Base-by-base conservation (phyloP, 805 yeast genomes). In the Kodamaea sagamina region DNA sequence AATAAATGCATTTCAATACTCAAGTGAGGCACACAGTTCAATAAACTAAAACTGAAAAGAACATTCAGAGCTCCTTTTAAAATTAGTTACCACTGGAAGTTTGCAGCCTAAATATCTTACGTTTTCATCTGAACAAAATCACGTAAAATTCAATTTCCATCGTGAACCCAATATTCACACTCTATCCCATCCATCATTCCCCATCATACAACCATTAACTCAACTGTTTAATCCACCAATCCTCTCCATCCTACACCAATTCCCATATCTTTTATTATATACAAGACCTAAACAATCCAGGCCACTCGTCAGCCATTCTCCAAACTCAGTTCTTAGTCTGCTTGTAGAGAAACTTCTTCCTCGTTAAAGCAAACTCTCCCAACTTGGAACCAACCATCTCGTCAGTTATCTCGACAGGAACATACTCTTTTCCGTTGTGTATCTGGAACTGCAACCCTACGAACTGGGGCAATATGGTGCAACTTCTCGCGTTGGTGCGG, bases 361-460 rank as follows among this genome's bases (percentile, higher is more conserved):
- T 79, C 1, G 99, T 93, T 42, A 90, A 88, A 1, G 95, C 96
- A 71, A 88, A 93, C 64, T 92, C 97, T 1, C 99, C 99, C 43
- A 93, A 71, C 62, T 92, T 93, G 53, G 83, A 79, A 13, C 99
- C 99, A 47, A 93, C 97, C 99, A 93, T 93, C 55, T 93, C 93
- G 61, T 93, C 97, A 6, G 85, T 79, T 21, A 93, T 78, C 51
- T 84, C 88, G 41, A 93, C 76, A 40, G 89, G 88, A 29, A 89
- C 95, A 60, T 90, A 93, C 54, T 89, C 95, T 60, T 85, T 87
- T 21, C 99, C 99, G 66, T 93, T 93, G 68, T 93, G 99, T 26
- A 93, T 87, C 65, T 93, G 96, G 65, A 93, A 93, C 55, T 82
- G 85, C 44, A 93, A 72, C 4, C 99, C 99, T 25, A 93, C 96